Evolutionary conservation across 202 grass and related monocot genomes (phyloP).

Genomic region (Elaeis oleifera): DNA sequence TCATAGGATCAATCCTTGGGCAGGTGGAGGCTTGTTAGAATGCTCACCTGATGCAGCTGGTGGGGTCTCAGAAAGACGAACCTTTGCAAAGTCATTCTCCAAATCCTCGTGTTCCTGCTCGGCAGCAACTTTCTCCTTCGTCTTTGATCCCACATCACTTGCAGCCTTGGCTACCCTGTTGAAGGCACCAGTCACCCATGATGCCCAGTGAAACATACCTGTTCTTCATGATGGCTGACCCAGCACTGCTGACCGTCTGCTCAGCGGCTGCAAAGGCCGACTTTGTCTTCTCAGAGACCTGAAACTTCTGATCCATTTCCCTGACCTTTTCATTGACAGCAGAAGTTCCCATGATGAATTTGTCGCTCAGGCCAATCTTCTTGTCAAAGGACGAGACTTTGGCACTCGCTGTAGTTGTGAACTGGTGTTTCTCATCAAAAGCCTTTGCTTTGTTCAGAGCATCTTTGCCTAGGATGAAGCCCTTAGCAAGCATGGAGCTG

Average conservation of each 20-base stretch:
- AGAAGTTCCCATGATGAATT: slow-evolving; percentile 53
- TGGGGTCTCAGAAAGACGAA: slow-evolving; percentile 28
- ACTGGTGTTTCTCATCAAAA: slow-evolving; percentile 82
- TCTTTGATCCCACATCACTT: slow-evolving; percentile 16
- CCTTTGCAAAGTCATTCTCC: slow-evolving; percentile 19
- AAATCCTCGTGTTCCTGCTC: slow-evolving; percentile 35
- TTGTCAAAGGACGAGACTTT: slow-evolving; percentile 72
- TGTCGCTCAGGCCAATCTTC: slow-evolving; percentile 72
- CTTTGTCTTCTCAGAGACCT: slow-evolving; percentile 80
- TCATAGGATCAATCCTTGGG: slow-evolving; percentile 59
- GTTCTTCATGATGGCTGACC: slow-evolving; percentile 85
- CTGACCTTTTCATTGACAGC: slow-evolving; percentile 69
- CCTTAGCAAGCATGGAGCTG: slow-evolving; percentile 79
- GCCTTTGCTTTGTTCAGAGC: slow-evolving; percentile 74
- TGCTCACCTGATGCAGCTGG: slow-evolving; percentile 27
- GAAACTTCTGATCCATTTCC: slow-evolving; percentile 90
- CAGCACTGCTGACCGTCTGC: slow-evolving; percentile 62
- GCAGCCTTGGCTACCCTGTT: slow-evolving; percentile 35
- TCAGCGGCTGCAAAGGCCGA: slow-evolving; percentile 71
- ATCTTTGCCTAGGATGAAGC: slow-evolving; percentile 81
- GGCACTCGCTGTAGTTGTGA: slow-evolving; percentile 66
- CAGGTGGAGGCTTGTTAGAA: slow-evolving; percentile 56
- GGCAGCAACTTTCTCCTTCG: slow-evolving; percentile 49
- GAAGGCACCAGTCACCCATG: slow-evolving; percentile 81
- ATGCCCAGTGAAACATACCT: slow-evolving; percentile 71